phyloP scores from a whole-genome alignment of 148 eudicot genomes.

The Fagopyrum homotropicum region DNA sequence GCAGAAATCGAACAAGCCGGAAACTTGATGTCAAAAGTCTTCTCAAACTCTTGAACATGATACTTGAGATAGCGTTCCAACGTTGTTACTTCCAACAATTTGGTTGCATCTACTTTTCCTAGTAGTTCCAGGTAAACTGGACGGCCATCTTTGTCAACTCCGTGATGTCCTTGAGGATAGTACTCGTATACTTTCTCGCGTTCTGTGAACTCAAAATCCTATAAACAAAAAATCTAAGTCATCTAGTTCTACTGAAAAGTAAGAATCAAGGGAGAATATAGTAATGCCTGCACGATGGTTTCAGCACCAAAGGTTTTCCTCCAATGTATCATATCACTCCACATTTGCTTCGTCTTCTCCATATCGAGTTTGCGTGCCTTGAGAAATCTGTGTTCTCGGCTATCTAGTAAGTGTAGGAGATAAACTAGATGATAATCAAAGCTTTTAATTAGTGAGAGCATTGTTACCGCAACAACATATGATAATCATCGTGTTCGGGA shows the following conservation, averaged over 20 bases:
- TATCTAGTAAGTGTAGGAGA: no score
- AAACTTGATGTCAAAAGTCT: constrained; percentile 61
- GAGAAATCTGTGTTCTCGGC: constrained; percentile 33
- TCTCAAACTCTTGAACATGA: constrained; percentile 93
- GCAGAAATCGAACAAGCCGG: constrained; percentile 89
- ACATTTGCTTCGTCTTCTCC: constrained; percentile 47
- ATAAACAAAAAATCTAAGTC: constrained; percentile 11
- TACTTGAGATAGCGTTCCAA: constrained; percentile 78
- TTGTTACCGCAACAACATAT: constrained; percentile 49
- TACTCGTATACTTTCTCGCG: constrained; percentile 63
- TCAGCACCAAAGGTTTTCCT: constrained; percentile 47
- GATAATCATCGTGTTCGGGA: constrained; percentile 56
- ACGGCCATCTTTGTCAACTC: constrained; percentile 90
- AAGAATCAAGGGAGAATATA: neutral
- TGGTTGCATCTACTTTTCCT: constrained; percentile 85
- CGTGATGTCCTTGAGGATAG: constrained; percentile 96
- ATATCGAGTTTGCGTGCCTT: constrained; percentile 36
- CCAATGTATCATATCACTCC: constrained; percentile 45
- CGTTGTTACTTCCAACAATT: constrained; percentile 87
- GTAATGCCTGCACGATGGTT: constrained; percentile 31
- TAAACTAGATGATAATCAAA: no score
- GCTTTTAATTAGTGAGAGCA: neutral
- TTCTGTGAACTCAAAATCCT: constrained; percentile 87
- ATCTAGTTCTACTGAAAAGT: neutral
- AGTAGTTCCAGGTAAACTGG: constrained; percentile 92